Percentiles rank a stretch among this genome's conserved stretches.
These are phyloP conservation scores for Rhododendron molle DNA, from an alignment of 148 eudicot genomes.

Conservation along the genomic window DNA sequence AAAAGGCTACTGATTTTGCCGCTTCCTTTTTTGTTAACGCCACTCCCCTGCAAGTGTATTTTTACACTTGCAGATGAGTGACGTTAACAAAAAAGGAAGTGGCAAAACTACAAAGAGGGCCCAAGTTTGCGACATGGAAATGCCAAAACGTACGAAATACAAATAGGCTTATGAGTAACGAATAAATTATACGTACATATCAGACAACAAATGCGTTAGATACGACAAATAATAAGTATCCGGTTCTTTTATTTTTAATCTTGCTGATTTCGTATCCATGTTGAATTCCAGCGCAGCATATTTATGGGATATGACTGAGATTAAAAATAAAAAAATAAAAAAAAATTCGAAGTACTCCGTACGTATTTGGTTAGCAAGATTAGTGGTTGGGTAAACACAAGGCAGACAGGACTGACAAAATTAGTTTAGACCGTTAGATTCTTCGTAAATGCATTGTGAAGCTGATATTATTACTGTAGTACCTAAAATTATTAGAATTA, in stretches of 20 bases:
- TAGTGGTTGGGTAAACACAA: background rate
- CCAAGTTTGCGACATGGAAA: background rate
- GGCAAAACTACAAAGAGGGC: background rate
- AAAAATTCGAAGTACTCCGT: background rate
- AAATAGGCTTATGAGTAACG: background rate
- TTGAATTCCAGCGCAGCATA: background rate
- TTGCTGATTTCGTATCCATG: background rate
- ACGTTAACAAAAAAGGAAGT: too few species aligned
- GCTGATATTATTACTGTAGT: background rate
- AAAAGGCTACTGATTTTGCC: too few species aligned
- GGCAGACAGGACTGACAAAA: background rate
- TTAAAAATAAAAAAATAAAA: too few species aligned
- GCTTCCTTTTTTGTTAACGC: too few species aligned
- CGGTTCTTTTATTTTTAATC: background rate
- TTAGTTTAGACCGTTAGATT: constrained; percentile 5
- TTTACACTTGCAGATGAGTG: too few species aligned
- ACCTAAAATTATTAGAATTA: background rate
- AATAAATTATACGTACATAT: too few species aligned
- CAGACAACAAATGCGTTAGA: too few species aligned
- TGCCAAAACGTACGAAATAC: background rate
- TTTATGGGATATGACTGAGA: background rate
- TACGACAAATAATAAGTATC: background rate
- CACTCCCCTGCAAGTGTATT: too few species aligned
- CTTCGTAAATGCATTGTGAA: background rate
- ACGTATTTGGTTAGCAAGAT: background rate